Evolutionary conservation across 306 rosid species (phyloP), one percentile per base, ranked within the genome.

Genomic region (Gleditsia sinensis): DNA sequence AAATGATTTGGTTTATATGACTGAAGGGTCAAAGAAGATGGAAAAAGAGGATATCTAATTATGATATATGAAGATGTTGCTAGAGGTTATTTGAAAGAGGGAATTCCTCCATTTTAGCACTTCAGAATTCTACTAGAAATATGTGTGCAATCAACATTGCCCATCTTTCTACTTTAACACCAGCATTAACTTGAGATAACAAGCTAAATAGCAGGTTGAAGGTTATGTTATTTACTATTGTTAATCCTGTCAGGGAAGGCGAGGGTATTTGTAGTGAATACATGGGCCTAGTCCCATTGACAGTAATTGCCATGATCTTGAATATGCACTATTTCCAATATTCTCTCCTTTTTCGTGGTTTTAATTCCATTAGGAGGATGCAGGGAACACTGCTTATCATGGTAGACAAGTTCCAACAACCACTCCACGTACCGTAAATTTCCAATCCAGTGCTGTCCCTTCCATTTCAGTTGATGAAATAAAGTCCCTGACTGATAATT

Each of bases 361-460:
- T 65, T 68, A 61, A 75, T 65, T 67, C 36, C 17, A 17, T 67
- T 69, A 24, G 7, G 50, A 30, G 64, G 43, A 74, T 75, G 67
- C 83, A 90, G 96, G 91, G 69, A 78, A 67, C 45, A n/a, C 40
- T 32, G 72, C 82, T 66, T 80, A 83, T 75, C 66, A 62, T 56
- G 78, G 77, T 34, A 67, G 81, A 69, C 86, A 86, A 76, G 59
- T 82, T 48, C 63, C 82, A 71, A 67, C 71, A 13, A 17, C 72
- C 37, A 37, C 81, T 70, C 50, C 80, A 9, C 81, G 24, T 27
- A 67, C 49, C 28, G 69, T 78, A 75, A 64, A 69, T 65, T 37
- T 83, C 23, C 90, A 82, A 78, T 96, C 97, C 11, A 88, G 88
- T 78, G 72, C 69, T 11, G 81, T 84, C 45, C 81, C 85, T 49